Evolutionary conservation across 1,284 basidiomycete species (phyloP), one percentile per base, ranked within the genome.

Genomic region (Ceratobasidium sp.): DNA sequence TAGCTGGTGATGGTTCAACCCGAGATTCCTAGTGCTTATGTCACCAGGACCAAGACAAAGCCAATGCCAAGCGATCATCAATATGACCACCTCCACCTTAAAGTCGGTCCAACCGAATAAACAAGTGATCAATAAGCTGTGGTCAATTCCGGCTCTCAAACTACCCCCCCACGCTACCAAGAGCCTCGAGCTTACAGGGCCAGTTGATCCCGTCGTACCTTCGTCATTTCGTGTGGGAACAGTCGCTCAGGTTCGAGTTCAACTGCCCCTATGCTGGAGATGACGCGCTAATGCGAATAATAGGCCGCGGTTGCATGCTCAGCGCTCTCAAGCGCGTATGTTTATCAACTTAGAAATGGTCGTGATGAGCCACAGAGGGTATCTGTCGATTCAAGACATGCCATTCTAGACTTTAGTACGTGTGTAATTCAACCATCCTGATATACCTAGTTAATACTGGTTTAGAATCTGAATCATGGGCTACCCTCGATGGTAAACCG

Each of bases 341-440:
- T 87, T 27, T 80, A 87, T 74, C 75, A 77, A 17, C 76, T 87
- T 45, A 34, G 45, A 35, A 20, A 69, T 34, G 40, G 34, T 6
- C 12, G 31, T 2, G 57, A 45, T 22, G 58, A 64, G 17, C 32
- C 40, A 7, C 86, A 87, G 73, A 77, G 79, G 22, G 85, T 88
- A 1, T 75, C 75, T 2, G 85, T 88, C 0, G 79, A 87, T 70
- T 83, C 84, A 15, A 76, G 85, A 42, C 85, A 88, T 75, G 86
- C 87, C 3, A 80, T 80, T 1, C 77, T 88, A 20, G 83, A 85
- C 65, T 87, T 86, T 74, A 83, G 85, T 86, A 62, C 76, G 85
- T 78, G n/a, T n/a, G n/a, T 53, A 8, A 58, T 73, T 13, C 27
- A 15, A 50, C 31, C 47, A 32, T n/a, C n/a, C 47, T 22, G 53